Evolutionary conservation across 202 grass and related monocot species (phyloP).

Genomic region (Digitaria exilis): DNA sequence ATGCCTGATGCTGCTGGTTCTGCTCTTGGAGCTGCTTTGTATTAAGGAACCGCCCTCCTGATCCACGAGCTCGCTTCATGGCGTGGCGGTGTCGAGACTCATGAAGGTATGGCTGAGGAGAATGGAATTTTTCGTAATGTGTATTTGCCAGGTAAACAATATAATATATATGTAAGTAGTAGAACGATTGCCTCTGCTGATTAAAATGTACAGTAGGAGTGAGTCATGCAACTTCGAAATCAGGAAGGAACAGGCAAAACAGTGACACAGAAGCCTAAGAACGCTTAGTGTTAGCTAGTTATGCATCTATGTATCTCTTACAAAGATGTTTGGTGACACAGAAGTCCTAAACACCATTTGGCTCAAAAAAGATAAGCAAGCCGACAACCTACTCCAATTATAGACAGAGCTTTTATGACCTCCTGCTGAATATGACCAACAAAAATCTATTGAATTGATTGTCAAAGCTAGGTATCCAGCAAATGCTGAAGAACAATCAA

Average conservation of each 20-base stretch:
- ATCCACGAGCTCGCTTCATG: constrained; percentile 92
- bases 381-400: neutral
- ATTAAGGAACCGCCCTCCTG: constrained; percentile 92
- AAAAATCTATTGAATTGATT: constrained; percentile 5
- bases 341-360: neutral
- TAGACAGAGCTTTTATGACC: neutral
- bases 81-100: constrained; percentile 95
- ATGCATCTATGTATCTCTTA: neutral
- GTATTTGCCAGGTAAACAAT: constrained; percentile 11
- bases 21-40: constrained; percentile 65
- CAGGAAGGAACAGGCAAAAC: constrained; percentile 18
- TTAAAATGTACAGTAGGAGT: constrained; percentile 27
- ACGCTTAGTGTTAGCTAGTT: neutral
- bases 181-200: neutral
- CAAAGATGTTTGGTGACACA: neutral
- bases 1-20: constrained; percentile 41
- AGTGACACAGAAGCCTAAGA: constrained; percentile 1
- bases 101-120: constrained; percentile 92
- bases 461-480: constrained; percentile 21
- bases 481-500: constrained; percentile 19
- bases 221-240: neutral
- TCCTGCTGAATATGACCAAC: constrained; percentile 18
- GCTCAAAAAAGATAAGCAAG: neutral
- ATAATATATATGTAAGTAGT: neutral
- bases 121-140: constrained; percentile 22